Base-by-base conservation (phyloP, 2,329 filamentous ascomycete genomes). In the Madurella fahalii region DNA sequence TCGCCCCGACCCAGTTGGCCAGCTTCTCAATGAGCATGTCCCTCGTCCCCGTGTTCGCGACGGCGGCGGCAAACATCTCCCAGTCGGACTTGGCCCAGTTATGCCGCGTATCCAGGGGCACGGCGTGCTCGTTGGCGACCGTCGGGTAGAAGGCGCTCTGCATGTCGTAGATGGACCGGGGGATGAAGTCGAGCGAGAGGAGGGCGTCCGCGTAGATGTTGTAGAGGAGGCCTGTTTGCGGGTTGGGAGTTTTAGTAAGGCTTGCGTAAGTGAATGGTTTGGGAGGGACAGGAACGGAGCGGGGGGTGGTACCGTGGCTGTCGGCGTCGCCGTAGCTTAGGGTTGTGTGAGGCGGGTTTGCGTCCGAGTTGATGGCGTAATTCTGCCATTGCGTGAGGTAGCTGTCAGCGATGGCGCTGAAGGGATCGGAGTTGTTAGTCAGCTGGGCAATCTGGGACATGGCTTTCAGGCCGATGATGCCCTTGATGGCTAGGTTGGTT, bases 51-150 rank as follows among this genome's bases (percentile, higher is more conserved):
- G 76, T 69, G 41, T 77, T 78, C 0, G 88, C 81, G 11, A 92
- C 85, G 9, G 90, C 86, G n/a, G 90, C 90, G 5, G 83, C 82
- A 73, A 91, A 92, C 68, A 94, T 84, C 67, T 92, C 84, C 90
- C 90, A 95, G 73, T 95, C 90, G 0, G 83, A 84, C 73, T 95
- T 95, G 58, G 89, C 88, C 73, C 90, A 93, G 1, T 85, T 74
- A 71, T 94, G 89, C 47, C 90, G 83, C 44, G 82, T 86, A 73
- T 95, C 90, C 9, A 95, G 83, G 0, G 90, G 86, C 0, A 95
- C 78, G n/a, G 89, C 90, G 70, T 89, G 94, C 64, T 84, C 81
- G 58, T 87, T 83, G 49, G 85, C 82, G 2, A 89, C 82, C 9
- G 80, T 80, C 42, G 79, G 76, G 74, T 95, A 95, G 79, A 89